phyloP scores from a whole-genome alignment of 208 protist species.

The Crithidia expoeki region DNA sequence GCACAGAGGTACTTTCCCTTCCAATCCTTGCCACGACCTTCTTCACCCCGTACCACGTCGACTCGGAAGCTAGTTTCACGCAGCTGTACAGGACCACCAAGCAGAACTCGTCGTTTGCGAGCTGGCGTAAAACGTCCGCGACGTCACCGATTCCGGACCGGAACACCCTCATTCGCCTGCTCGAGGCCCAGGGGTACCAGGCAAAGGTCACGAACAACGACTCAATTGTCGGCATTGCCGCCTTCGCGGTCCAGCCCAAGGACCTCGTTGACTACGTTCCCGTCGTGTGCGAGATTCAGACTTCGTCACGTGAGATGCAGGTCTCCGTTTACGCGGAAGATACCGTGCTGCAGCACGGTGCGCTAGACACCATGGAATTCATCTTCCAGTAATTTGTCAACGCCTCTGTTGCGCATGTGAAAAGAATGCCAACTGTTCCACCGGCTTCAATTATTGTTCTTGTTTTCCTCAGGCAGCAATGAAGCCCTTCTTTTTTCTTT shows the following conservation, averaged over 20 bases:
- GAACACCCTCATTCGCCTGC: slow-evolving; percentile 4
- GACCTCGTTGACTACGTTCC: slow-evolving; percentile 65
- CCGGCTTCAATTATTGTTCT: not conserved
- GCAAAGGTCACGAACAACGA: slow-evolving; percentile 17
- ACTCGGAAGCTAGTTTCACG: slow-evolving; percentile 37
- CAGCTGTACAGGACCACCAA: slow-evolving; percentile 49
- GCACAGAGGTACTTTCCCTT: slow-evolving; percentile 58
- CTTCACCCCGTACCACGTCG: slow-evolving; percentile 63
- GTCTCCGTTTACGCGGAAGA: slow-evolving; percentile 46
- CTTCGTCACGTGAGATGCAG: slow-evolving; percentile 33
- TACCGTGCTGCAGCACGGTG: slow-evolving; percentile 35
- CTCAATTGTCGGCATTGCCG: slow-evolving; percentile 53
- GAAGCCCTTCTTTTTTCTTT: not conserved
- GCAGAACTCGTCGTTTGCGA: slow-evolving; percentile 26
- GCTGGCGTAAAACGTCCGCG: slow-evolving; percentile 32
- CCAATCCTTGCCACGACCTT: slow-evolving; percentile 70
- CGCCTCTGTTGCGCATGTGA: too few species aligned
- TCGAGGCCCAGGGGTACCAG: slow-evolving; percentile 29
- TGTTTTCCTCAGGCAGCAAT: not conserved
- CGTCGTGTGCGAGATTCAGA: slow-evolving; percentile 55
- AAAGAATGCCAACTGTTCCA: not conserved
- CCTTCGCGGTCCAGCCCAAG: slow-evolving; percentile 65
- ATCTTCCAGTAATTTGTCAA: slow-evolving; percentile 13
- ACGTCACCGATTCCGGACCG: slow-evolving; percentile 9
- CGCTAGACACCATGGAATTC: slow-evolving; percentile 36